These are phyloP conservation scores for Boletus insuetus DNA, from an alignment of 768 basidiomycete species.

Conservation along the genomic window DNA sequence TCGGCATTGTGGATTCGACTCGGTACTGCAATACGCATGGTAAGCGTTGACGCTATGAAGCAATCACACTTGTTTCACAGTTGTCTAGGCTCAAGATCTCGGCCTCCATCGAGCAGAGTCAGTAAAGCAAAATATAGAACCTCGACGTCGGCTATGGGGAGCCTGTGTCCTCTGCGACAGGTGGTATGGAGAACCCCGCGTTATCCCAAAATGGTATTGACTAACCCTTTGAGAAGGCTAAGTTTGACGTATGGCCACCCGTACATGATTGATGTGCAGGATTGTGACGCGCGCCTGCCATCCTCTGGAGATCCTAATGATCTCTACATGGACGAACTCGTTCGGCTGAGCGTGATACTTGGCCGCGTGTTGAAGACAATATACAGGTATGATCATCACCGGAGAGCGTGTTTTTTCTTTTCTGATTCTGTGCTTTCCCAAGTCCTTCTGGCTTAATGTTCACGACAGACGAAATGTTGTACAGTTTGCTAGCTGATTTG, in stretches of 20 bases:
- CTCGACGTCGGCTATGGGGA: slow-evolving; percentile 89
- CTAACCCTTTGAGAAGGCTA: slow-evolving; percentile 48
- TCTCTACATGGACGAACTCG: slow-evolving; percentile 86
- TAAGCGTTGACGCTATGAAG: slow-evolving; percentile 35
- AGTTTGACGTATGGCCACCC: slow-evolving; percentile 91
- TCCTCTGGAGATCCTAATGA: slow-evolving; percentile 80
- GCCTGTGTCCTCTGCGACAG: slow-evolving; percentile 93
- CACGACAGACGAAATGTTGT: slow-evolving; percentile 78
- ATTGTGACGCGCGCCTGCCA: slow-evolving; percentile 93
- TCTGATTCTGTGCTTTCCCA: slow-evolving; percentile 6
- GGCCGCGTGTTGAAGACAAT: slow-evolving; percentile 91
- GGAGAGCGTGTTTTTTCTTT: neutral
- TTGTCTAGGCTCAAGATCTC: slow-evolving; percentile 84
- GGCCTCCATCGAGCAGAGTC: slow-evolving; percentile 93
- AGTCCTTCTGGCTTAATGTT: slow-evolving; percentile 87
- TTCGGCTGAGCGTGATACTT: slow-evolving; percentile 86
- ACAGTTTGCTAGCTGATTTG: slow-evolving; percentile 60
- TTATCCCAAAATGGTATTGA: neutral
- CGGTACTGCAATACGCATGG: slow-evolving; percentile 92
- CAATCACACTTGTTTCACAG: slow-evolving; percentile 13
- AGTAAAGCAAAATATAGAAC: slow-evolving; percentile 78
- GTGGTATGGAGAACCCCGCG: slow-evolving; percentile 54
- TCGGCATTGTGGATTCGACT: slow-evolving; percentile 85
- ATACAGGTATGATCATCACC: slow-evolving; percentile 60
- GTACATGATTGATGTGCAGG: slow-evolving; percentile 93